These are phyloP conservation scores for Exserohilum rostratum DNA, from an alignment of 2,329 filamentous ascomycete species.

Conservation along the genomic window DNA sequence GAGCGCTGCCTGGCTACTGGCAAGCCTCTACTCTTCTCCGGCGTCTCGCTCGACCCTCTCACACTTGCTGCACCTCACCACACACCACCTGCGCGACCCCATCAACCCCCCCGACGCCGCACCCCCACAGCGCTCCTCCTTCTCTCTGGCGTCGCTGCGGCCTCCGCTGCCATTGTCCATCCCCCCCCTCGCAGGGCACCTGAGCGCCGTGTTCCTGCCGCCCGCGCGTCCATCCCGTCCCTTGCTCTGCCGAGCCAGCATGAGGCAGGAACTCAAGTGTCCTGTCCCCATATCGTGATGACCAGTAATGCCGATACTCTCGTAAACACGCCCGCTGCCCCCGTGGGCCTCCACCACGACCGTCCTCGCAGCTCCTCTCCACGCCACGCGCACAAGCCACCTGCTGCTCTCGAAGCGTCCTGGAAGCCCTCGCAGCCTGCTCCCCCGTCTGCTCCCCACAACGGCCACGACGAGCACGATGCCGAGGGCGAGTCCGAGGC, in stretches of 20 bases:
- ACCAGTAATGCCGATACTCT: conserved; percentile 48
- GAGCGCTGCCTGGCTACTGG: conserved; percentile 16
- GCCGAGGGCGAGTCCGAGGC: conserved; percentile 56
- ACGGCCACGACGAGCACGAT: conserved; percentile 41
- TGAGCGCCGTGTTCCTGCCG: conserved; percentile 31
- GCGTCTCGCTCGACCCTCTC: conserved; percentile 18
- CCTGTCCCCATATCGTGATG: conserved; percentile 48
- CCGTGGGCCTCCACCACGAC: conserved; percentile 18
- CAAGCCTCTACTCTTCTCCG: conserved; percentile 26
- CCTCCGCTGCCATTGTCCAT: conserved; percentile 3
- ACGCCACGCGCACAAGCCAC: conserved; percentile 18
- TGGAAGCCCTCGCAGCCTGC: neutral
- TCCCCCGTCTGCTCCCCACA: conserved; percentile 4
- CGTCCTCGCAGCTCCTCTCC: conserved; percentile 19
- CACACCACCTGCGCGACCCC: conserved; percentile 12
- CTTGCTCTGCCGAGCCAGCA: conserved; percentile 42
- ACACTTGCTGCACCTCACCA: conserved; percentile 9
- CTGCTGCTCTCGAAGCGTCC: neutral
- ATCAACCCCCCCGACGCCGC: conserved; percentile 13
- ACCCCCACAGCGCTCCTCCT: conserved; percentile 18
- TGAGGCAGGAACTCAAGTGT: conserved; percentile 48
- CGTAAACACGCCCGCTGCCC: conserved; percentile 37
- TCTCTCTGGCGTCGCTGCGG: conserved; percentile 18
- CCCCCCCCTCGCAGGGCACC: conserved; percentile 16
- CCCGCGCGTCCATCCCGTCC: conserved; percentile 17